Percentiles rank a stretch among this genome's conserved stretches.
These are phyloP conservation scores for Austroboletus niveus DNA, from an alignment of 1,284 basidiomycete genomes.

Conservation along the genomic window DNA sequence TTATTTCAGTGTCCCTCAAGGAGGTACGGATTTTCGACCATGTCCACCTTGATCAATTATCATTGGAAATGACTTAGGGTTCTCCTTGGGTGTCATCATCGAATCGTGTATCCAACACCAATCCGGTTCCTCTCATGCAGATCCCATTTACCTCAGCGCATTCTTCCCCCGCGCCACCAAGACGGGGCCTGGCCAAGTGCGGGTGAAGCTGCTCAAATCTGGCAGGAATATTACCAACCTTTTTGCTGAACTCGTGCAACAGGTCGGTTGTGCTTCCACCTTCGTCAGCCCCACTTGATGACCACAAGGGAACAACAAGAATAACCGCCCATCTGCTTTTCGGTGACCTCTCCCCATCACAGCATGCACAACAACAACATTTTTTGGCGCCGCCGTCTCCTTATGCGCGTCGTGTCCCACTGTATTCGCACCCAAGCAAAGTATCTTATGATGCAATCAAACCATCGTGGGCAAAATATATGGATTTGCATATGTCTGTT, in stretches of 20 bases:
- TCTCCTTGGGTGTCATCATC: constrained; percentile 52
- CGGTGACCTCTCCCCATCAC: constrained; percentile 42
- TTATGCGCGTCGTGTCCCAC: constrained; percentile 54
- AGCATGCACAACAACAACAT: constrained; percentile 20
- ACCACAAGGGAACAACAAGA: constrained; percentile 41
- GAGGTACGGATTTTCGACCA: constrained; percentile 38
- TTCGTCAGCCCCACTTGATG: constrained; percentile 4
- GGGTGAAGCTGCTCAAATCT: constrained; percentile 42
- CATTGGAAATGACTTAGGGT: constrained; percentile 39
- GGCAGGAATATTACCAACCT: constrained; percentile 55
- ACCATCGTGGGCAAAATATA: constrained; percentile 35
- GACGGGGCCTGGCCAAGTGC: constrained; percentile 43
- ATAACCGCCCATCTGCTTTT: constrained; percentile 57
- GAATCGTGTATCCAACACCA: constrained; percentile 54
- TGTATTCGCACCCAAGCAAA: constrained; percentile 50
- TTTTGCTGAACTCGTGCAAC: constrained; percentile 53
- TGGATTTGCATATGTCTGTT: constrained; percentile 36
- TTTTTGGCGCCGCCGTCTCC: constrained; percentile 48
- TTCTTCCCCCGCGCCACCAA: constrained; percentile 52
- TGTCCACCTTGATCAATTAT: background rate
- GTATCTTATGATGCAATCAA: constrained; percentile 18
- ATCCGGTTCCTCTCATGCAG: constrained; percentile 42
- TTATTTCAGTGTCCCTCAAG: constrained; percentile 48
- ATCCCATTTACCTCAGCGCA: constrained; percentile 58
- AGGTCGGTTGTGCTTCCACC: constrained; percentile 36